Percentiles rank a stretch among this genome's conserved stretches.
These are phyloP conservation scores for Naematelia aurantialba DNA, from an alignment of 768 basidiomycete species.

Conservation along the genomic window DNA sequence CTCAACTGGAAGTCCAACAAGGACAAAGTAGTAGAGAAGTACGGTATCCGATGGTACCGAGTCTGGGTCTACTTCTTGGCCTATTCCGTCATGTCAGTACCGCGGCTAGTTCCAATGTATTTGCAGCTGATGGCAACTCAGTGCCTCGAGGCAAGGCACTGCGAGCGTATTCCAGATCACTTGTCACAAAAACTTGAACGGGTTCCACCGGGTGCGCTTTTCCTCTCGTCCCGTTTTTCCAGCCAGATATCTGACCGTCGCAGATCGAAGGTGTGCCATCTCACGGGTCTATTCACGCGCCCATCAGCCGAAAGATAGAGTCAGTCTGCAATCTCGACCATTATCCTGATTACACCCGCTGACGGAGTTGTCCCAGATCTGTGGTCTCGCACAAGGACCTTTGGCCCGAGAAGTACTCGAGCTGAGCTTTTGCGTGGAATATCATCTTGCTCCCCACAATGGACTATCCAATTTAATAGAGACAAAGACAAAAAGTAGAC, in stretches of 20 bases:
- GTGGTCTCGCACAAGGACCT: conserved; percentile 37
- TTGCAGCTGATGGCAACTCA: conserved; percentile 3
- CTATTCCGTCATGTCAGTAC: conserved; percentile 66
- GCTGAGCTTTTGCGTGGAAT: too few species aligned
- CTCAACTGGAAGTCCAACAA: conserved; percentile 94
- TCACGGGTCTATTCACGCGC: conserved; percentile 55
- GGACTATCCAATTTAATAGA: not conserved
- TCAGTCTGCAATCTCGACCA: conserved; percentile 17
- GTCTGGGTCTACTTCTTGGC: conserved; percentile 98
- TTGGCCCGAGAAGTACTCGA: conserved; percentile 23
- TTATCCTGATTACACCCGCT: conserved; percentile 2
- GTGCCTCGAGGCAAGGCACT: conserved; percentile 71
- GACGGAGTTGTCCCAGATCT: conserved; percentile 20
- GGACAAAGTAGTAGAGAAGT: conserved; percentile 79
- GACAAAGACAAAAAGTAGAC: not conserved
- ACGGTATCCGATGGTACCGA: conserved; percentile 89
- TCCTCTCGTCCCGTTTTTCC: not conserved
- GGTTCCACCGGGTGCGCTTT: conserved; percentile 65
- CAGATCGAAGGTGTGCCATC: conserved; percentile 70
- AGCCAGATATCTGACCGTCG: not conserved
- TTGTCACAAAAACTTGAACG: conserved; percentile 95
- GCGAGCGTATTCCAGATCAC: conserved; percentile 96
- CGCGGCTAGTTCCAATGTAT: not conserved
- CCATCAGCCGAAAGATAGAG: conserved; percentile 37
- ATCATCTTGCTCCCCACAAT: not conserved